A percentile compares a stretch with the other conserved stretches of the same genome.
phyloP scores from a whole-genome alignment of 2,329 filamentous ascomycete genomes.

The Emmonsia crescens region DNA sequence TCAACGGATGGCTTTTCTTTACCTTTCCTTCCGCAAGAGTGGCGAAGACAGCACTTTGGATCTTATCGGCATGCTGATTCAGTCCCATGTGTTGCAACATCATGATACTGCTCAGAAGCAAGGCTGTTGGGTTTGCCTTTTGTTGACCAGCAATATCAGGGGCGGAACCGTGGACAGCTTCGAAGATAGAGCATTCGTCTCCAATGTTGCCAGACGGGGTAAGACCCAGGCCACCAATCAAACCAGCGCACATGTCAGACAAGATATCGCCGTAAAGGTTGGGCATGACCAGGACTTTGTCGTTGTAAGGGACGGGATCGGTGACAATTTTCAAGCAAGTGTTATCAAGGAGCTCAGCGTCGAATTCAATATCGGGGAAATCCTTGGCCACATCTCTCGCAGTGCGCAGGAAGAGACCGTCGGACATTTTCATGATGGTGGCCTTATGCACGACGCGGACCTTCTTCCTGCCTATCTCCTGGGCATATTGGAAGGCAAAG shows the following conservation, averaged over 20 bases:
- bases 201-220: constrained; percentile 98
- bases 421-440: constrained; percentile 99
- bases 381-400: constrained; percentile 83
- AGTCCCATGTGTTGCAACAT: constrained; percentile 99
- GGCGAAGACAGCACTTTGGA: constrained; percentile 91
- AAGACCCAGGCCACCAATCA: constrained; percentile 93
- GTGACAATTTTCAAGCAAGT: constrained; percentile 98
- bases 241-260: constrained; percentile 97
- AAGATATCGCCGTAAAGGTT: constrained; percentile 99
- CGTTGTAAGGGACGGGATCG: constrained; percentile 92
- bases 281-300: constrained; percentile 95
- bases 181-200: constrained; percentile 98
- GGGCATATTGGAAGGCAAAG: constrained; percentile 96
- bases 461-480: constrained; percentile 88
- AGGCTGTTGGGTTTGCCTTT: constrained; percentile 92
- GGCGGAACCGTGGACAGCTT: constrained; percentile 95
- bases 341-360: constrained; percentile 97
- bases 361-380: constrained; percentile 91
- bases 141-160: constrained; percentile 94
- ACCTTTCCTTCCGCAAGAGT: constrained; percentile 92
- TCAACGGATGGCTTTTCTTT: constrained; percentile 15
- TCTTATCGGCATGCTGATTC: constrained; percentile 68
- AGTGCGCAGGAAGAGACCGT: constrained; percentile 91
- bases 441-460: constrained; percentile 98
- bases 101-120: constrained; percentile 95